Evolutionary conservation across 768 basidiomycete genomes (phyloP).

Genomic region (Serendipita sp.): DNA sequence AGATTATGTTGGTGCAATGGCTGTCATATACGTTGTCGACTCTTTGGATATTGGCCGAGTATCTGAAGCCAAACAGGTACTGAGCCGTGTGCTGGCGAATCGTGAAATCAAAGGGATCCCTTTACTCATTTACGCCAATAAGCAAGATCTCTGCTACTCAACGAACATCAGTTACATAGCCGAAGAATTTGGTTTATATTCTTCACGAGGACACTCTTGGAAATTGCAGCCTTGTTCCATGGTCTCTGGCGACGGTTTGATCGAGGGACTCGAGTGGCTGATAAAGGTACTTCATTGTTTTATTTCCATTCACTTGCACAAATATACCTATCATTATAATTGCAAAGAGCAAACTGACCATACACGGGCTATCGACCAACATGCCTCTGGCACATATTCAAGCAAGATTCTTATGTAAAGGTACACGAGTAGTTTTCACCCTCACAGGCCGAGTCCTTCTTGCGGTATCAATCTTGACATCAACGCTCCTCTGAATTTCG

Average conservation of each 20-base stretch:
- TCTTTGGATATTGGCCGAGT: slow-evolving; percentile 35
- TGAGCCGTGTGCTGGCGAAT: slow-evolving; percentile 26
- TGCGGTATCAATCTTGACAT: no score
- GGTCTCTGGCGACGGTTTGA: slow-evolving; percentile 94
- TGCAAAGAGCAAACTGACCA: no score
- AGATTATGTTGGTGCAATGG: slow-evolving; percentile 14
- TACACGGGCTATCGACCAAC: no score
- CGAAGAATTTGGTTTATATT: not conserved
- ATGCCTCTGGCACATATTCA: no score
- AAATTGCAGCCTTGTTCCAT: slow-evolving; percentile 31
- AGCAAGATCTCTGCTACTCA: not conserved
- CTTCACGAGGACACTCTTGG: not conserved
- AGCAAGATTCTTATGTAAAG: no score
- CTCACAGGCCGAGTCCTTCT: no score
- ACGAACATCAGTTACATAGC: not conserved
- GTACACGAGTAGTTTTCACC: no score
- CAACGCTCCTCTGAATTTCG: no score
- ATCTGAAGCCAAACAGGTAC: slow-evolving; percentile 35
- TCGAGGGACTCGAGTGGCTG: slow-evolving; percentile 97
- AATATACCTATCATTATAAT: no score
- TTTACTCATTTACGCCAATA: slow-evolving; percentile 21
- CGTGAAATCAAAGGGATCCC: slow-evolving; percentile 28
- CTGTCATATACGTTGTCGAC: slow-evolving; percentile 51
- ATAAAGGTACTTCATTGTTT: slow-evolving; percentile 20
- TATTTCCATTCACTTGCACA: no score